A percentile compares a stretch with the other conserved stretches of the same genome.
Evolutionary conservation across 805 yeast genomes (phyloP).

Genomic region (Monosporozyma unispora): DNA sequence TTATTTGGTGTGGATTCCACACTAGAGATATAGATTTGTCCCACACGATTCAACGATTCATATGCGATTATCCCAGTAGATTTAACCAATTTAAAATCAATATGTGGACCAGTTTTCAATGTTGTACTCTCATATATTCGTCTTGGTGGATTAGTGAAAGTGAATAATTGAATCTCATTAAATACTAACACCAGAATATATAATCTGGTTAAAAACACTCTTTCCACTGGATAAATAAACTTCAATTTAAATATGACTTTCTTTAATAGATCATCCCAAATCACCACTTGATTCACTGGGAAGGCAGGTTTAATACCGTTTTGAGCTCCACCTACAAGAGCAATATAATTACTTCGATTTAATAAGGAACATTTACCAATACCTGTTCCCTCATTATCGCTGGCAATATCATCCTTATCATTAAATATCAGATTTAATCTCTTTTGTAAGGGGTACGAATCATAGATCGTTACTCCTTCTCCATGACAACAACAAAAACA

Average conservation of each 20-base stretch:
- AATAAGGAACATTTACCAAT: constrained; percentile 75
- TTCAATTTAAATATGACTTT: constrained; percentile 65
- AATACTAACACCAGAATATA: constrained; percentile 65
- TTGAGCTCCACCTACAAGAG: constrained; percentile 65
- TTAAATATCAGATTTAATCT: constrained; percentile 18
- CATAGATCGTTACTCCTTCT: constrained; percentile 74
- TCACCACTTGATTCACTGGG: constrained; percentile 68
- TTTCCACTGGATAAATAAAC: constrained; percentile 65
- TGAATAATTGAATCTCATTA: constrained; percentile 63
- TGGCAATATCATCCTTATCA: background rate
- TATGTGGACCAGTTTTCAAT: constrained; percentile 9
- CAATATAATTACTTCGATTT: constrained; percentile 83
- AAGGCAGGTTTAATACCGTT: constrained; percentile 66
- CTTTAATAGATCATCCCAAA: constrained; percentile 87
- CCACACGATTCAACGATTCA: constrained; percentile 12
- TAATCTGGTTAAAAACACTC: constrained; percentile 65
- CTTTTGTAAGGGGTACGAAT: constrained; percentile 64
- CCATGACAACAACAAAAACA: constrained; percentile 83
- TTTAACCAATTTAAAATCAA: constrained; percentile 21
- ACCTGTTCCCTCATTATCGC: constrained; percentile 51
- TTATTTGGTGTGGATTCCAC: constrained; percentile 5
- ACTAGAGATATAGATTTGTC: constrained; percentile 26
- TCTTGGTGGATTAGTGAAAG: constrained; percentile 69
- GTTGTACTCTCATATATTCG: background rate
- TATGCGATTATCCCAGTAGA: constrained; percentile 5